Evolutionary conservation across 768 basidiomycete genomes (phyloP), one percentile per base, ranked within the genome.

Genomic region (Calocybe gangraenosa): DNA sequence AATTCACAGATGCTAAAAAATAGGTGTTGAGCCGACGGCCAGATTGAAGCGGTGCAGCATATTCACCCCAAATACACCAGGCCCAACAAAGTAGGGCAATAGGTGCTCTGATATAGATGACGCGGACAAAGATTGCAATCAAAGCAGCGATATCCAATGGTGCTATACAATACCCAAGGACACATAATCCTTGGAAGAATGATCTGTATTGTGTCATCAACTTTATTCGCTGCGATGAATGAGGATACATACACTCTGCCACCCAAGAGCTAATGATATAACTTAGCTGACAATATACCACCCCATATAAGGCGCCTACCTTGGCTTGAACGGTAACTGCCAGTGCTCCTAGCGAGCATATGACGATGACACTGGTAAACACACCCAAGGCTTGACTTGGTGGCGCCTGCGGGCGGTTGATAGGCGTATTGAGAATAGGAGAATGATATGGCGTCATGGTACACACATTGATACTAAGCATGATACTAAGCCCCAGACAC

Each of bases 271-370:
- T 90, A 53, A 37, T 19, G 11, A 30, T 17, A 37, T 37, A 20
- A 40, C 33, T 17, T n/a, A 48, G 37, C 48, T 33, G 38, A 28
- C 18, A 20, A 37, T 52, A 18, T 47, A 14, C 10, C 22, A 14
- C 7, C 19, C n/a, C 13, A 34, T 11, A 18, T 7, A 35, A 40
- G 20, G 7, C 20, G 58, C 64, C 4, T 51, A 87, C 89, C 74
- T 98, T 97, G 13, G 94, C 91, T 65, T 98, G 95, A n/a, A 98
- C 70, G 0, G 95, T 97, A 7, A 98, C 92, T 0, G 87, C 78
- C 22, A 96, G 70, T 11, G 93, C 92, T 3, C 95, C 95, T 10
- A 96, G 59, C 3, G 91, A 92, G 47, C 95, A 86, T 43, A 97
- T 87, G 14, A 88, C 92, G 34, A 98, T 81, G n/a, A 96, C 92